Percentiles rank a stretch among this genome's conserved stretches.
phyloP scores from a whole-genome alignment of 2,329 filamentous ascomycete species.

The Trichoderma atrobrunneum region DNA sequence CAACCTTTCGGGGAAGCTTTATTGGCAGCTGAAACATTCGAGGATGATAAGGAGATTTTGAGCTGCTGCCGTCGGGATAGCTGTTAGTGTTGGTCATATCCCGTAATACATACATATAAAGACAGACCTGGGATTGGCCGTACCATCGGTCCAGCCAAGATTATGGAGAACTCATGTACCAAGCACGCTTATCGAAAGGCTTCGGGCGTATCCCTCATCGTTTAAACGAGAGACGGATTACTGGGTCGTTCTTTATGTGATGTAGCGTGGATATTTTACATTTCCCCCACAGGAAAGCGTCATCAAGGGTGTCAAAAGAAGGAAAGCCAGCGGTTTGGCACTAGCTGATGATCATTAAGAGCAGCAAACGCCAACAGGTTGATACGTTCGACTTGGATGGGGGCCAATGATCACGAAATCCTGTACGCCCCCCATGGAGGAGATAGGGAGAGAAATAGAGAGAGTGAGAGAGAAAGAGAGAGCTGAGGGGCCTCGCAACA shows the following conservation, averaged over 20 bases:
- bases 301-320: not conserved
- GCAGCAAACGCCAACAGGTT: not conserved
- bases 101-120: not conserved
- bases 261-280: not conserved
- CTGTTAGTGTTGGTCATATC: constrained; percentile 1
- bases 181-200: not conserved
- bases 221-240: not conserved
- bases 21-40: constrained; percentile 15
- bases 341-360: not conserved
- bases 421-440: not conserved
- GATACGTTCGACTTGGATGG: not conserved
- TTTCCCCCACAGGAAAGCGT: not conserved
- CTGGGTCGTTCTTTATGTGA: not conserved
- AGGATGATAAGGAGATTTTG: constrained; percentile 7
- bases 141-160: not conserved
- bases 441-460: not conserved
- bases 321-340: not conserved
- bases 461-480: not conserved
- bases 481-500: not conserved
- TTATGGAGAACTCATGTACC: not conserved
- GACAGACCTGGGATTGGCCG: not conserved
- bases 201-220: not conserved
- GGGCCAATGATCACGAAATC: not conserved
- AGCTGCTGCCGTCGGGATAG: constrained; percentile 1
- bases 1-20: not conserved